A percentile compares a stretch with the other conserved stretches of the same genome.
Conservation (phyloP, 2,329 filamentous ascomycete genomes). For the Aspergillus ustus region DNA sequence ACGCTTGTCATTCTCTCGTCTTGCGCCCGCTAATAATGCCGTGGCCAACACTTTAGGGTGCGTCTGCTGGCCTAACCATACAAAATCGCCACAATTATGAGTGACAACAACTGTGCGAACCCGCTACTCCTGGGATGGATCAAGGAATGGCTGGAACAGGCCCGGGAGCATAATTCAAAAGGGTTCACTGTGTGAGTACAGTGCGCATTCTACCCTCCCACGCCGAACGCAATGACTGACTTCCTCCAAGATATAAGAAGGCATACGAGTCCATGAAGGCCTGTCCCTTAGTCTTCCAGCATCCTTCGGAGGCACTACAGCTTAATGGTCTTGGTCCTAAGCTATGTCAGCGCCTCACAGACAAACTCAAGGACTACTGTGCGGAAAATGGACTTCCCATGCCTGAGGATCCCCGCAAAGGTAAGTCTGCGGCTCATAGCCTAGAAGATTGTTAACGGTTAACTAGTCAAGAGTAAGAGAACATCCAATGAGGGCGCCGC, state of each 20-base stretch:
- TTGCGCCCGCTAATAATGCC: neutral
- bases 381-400: slow-evolving; percentile 69
- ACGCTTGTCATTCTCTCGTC: no score
- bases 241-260: slow-evolving; percentile 65
- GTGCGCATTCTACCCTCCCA: neutral
- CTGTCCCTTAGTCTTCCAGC: slow-evolving; percentile 71
- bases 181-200: slow-evolving; percentile 58
- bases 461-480: slow-evolving; percentile 32
- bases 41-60: neutral
- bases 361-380: slow-evolving; percentile 62
- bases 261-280: slow-evolving; percentile 78
- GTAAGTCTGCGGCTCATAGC: slow-evolving; percentile 22
- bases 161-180: slow-evolving; percentile 71
- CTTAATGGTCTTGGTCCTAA: slow-evolving; percentile 76
- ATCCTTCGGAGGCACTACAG: slow-evolving; percentile 73
- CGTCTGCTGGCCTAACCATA: neutral
- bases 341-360: slow-evolving; percentile 70
- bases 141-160: slow-evolving; percentile 75
- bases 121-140: slow-evolving; percentile 74
- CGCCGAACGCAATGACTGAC: slow-evolving; percentile 15
- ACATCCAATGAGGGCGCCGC: slow-evolving; percentile 34
- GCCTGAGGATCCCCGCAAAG: slow-evolving; percentile 61
- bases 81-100: slow-evolving; percentile 17
- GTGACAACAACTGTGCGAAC: slow-evolving; percentile 61
- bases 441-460: slow-evolving; percentile 15